Percentiles rank a stretch among this genome's conserved stretches.
Evolutionary conservation across 495 filamentous ascomycete genomes (phyloP).

Genomic region (Hypoxylon subgilvum): DNA sequence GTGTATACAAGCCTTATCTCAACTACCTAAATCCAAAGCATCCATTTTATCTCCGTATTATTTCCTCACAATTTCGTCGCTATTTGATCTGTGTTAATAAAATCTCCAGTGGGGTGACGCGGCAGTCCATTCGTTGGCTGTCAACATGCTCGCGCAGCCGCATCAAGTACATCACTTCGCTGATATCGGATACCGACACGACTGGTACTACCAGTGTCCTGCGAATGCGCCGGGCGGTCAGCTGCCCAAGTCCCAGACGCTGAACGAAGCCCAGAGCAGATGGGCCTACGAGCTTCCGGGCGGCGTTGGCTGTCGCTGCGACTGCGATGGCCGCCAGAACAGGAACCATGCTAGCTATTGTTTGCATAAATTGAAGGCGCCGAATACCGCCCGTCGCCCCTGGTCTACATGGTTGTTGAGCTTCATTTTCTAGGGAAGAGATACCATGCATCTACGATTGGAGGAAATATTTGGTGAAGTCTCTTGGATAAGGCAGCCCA

Average conservation of each 20-base stretch:
- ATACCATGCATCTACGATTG: not conserved
- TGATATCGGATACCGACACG: conserved; percentile 61
- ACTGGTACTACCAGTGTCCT: conserved; percentile 55
- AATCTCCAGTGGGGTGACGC: conserved; percentile 61
- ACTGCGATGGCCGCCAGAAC: conserved; percentile 47
- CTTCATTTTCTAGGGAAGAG: conserved; percentile 25
- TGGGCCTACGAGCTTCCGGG: conserved; percentile 46
- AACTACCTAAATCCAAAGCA: too few relatives aligned
- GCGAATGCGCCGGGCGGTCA: conserved; percentile 53
- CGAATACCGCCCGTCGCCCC: conserved; percentile 40
- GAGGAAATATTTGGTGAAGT: not conserved
- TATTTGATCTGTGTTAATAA: too few relatives aligned
- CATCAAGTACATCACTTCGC: conserved; percentile 59
- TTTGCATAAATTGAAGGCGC: conserved; percentile 44
- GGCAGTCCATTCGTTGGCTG: conserved; percentile 58
- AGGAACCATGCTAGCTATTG: conserved; percentile 46
- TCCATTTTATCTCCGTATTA: too few relatives aligned
- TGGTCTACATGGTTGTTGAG: conserved; percentile 38
- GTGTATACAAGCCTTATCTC: too few relatives aligned
- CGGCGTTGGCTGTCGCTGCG: conserved; percentile 53
- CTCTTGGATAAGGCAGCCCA: not conserved
- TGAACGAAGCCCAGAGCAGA: conserved; percentile 31
- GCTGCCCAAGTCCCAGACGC: conserved; percentile 40
- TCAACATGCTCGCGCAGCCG: conserved; percentile 56
- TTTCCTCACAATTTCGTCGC: too few relatives aligned